These are phyloP conservation scores for Solanum okadae DNA, from an alignment of 257 asterid species.

Conservation along the genomic window DNA sequence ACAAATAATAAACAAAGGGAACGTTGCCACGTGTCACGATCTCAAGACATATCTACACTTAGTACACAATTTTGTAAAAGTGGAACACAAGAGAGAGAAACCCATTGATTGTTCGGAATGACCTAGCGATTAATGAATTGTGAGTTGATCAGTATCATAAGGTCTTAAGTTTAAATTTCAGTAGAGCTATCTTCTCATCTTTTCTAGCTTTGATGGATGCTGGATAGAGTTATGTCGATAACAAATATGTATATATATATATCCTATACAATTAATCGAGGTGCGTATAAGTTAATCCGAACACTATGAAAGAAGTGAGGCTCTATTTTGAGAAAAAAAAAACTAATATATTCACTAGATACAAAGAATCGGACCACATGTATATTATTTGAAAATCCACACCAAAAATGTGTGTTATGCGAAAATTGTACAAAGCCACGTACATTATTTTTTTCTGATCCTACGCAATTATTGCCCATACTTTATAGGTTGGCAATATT, in stretches of 20 bases:
- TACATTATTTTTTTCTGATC: neutral
- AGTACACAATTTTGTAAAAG: neutral
- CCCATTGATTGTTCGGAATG: neutral
- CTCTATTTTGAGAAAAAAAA: neutral
- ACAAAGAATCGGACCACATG: neutral
- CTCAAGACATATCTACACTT: conserved; percentile 4
- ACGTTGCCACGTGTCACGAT: conserved; percentile 62
- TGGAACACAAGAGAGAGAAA: neutral
- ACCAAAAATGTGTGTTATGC: neutral
- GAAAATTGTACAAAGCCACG: neutral
- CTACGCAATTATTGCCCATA: neutral
- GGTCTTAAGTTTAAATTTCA: neutral
- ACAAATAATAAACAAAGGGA: conserved; percentile 17
- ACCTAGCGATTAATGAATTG: neutral
- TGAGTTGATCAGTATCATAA: fast-evolving
- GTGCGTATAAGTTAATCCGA: fast-evolving
- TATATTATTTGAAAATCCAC: neutral
- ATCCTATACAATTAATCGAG: neutral
- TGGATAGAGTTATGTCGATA: neutral
- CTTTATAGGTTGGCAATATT: neutral
- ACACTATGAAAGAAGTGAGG: neutral
- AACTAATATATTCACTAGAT: neutral
- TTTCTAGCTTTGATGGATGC: fast-evolving
- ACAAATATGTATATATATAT: no score
- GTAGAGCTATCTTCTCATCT: neutral